phyloP scores from a whole-genome alignment of 2,329 filamentous ascomycete genomes.

The Nemania sp. region DNA sequence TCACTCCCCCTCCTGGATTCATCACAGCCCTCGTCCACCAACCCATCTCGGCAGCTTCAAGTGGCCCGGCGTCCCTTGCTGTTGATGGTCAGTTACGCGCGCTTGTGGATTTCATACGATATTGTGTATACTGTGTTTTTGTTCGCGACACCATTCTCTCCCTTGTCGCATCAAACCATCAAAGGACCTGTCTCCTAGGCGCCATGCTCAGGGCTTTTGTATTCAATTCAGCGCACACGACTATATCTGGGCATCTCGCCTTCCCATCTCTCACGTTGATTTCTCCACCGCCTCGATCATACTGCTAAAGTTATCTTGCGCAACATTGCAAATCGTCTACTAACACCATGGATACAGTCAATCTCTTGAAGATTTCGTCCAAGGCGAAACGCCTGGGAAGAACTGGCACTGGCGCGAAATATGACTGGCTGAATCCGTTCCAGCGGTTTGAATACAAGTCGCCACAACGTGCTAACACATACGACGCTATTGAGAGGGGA shows the following conservation, averaged over 20 bases:
- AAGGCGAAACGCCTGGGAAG: conserved; percentile 23
- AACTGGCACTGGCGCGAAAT: conserved; percentile 11
- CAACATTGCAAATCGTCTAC: background rate
- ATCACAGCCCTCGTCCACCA: too few relatives aligned
- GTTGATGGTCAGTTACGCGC: too few relatives aligned
- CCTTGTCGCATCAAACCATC: too few relatives aligned
- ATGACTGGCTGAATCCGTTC: conserved; percentile 28
- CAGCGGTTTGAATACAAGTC: conserved; percentile 19
- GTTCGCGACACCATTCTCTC: too few relatives aligned
- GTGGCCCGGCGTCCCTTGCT: too few relatives aligned
- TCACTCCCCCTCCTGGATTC: too few relatives aligned
- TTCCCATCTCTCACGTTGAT: background rate
- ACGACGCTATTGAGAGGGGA: conserved; percentile 18
- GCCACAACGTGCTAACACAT: conserved; percentile 22
- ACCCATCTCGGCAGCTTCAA: too few relatives aligned
- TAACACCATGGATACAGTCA: conserved; percentile 30
- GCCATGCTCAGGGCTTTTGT: too few relatives aligned
- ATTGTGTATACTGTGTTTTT: too few relatives aligned
- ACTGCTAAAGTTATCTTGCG: background rate
- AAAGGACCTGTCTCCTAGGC: too few relatives aligned
- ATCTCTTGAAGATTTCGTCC: conserved; percentile 21
- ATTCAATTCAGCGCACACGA: background rate
- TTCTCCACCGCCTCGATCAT: background rate
- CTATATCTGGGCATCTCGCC: background rate
- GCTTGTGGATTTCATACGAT: too few relatives aligned